Percentiles rank a stretch among this genome's conserved stretches.
phyloP scores from a whole-genome alignment of 2,329 filamentous ascomycete genomes.

The Scopulariopsis brevicaulis region DNA sequence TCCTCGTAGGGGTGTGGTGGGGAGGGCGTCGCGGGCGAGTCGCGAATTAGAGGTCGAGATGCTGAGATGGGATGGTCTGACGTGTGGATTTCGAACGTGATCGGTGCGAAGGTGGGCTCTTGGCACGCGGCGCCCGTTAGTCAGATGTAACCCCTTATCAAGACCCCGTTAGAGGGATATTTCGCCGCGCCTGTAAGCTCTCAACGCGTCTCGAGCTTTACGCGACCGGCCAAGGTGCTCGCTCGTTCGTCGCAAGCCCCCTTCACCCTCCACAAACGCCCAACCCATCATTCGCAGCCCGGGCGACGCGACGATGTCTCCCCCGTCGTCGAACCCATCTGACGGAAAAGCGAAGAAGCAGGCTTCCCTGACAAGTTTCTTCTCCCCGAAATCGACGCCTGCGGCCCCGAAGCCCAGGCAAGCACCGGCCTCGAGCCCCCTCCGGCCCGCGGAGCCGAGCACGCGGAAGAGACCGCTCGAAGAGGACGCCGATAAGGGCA shows the following conservation, averaged over 20 bases:
- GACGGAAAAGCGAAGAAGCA: slow-evolving; percentile 48
- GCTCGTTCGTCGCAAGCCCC: not conserved
- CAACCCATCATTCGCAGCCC: not conserved
- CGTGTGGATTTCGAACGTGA: slow-evolving; percentile 5
- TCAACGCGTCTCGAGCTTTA: slow-evolving; percentile 4
- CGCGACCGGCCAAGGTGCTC: not conserved
- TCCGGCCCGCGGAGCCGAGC: slow-evolving; percentile 7
- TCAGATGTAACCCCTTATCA: not conserved
- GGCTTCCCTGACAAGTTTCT: slow-evolving; percentile 78
- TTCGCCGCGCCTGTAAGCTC: not conserved
- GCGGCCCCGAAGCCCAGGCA: slow-evolving; percentile 7
- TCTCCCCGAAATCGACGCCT: slow-evolving; percentile 42
- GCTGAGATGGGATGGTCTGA: not conserved
- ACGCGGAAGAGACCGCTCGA: slow-evolving; percentile 40
- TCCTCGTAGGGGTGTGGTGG: not conserved
- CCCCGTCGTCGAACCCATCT: not conserved
- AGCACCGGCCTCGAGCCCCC: slow-evolving; percentile 5
- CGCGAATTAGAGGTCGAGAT: not conserved
- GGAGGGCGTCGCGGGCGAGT: not conserved
- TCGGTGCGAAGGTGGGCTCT: slow-evolving; percentile 1
- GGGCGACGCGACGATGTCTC: not conserved
- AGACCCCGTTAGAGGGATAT: not conserved
- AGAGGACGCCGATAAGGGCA: slow-evolving; percentile 31
- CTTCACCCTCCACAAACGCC: not conserved
- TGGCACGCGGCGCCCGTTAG: not conserved